These are phyloP conservation scores for Fusarium clavum DNA, from an alignment of 2,329 filamentous ascomycete species.

Conservation along the genomic window DNA sequence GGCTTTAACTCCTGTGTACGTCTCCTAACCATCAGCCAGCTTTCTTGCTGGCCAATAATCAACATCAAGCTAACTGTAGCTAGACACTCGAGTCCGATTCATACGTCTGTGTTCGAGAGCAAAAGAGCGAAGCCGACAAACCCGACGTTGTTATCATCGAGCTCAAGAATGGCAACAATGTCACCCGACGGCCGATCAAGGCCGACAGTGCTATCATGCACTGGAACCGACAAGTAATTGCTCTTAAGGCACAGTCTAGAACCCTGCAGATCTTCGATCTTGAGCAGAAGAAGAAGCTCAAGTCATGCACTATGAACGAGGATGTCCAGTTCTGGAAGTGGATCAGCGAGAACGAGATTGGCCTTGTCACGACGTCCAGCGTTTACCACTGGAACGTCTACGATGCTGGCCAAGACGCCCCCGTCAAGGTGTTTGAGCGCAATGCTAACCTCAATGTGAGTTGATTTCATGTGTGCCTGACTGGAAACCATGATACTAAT, in stretches of 20 bases:
- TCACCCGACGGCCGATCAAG: conserved; percentile 95
- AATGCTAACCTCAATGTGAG: conserved; percentile 88
- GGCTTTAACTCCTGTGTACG: conserved; percentile 84
- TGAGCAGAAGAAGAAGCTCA: conserved; percentile 91
- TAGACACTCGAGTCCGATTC: conserved; percentile 98
- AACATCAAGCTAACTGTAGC: conserved; percentile 37
- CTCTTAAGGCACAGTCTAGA: conserved; percentile 91
- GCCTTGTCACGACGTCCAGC: conserved; percentile 88
- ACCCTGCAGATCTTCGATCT: conserved; percentile 99
- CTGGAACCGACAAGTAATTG: conserved; percentile 95
- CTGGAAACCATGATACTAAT: conserved; percentile 29
- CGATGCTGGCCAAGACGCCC: conserved; percentile 80
- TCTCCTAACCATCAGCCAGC: conserved; percentile 32
- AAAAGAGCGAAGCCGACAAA: conserved; percentile 83
- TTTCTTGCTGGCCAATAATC: not conserved
- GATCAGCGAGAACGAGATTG: conserved; percentile 90
- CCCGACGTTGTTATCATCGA: conserved; percentile 98
- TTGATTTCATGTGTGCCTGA: conserved; percentile 35
- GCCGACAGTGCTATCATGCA: conserved; percentile 99
- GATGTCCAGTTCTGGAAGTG: conserved; percentile 99
- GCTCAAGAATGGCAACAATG: conserved; percentile 96
- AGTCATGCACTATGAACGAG: conserved; percentile 95
- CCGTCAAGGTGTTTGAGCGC: conserved; percentile 93
- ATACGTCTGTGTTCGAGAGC: conserved; percentile 96
- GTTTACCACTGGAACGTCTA: conserved; percentile 99